Evolutionary conservation across 345 rosid genomes (phyloP).

Genomic region (Streptanthus diversifolius): DNA sequence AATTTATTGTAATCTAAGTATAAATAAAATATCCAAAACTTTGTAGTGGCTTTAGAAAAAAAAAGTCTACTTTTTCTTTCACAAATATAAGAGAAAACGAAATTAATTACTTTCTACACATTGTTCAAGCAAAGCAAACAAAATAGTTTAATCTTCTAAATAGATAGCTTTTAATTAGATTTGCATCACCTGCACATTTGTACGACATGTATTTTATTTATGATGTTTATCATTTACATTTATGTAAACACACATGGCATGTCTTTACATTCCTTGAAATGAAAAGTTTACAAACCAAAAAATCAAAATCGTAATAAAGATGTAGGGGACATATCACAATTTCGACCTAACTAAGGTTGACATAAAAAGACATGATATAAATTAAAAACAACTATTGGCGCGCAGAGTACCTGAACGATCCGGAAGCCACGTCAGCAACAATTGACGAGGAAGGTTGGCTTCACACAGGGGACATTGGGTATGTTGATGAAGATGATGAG

Average conservation of each 20-base stretch:
- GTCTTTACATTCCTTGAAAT: background rate
- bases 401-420: slow-evolving; percentile 68
- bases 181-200: slow-evolving; percentile 11
- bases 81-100: background rate
- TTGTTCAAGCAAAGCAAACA: background rate
- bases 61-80: background rate
- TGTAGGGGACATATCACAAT: background rate
- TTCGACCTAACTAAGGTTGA: background rate
- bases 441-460: slow-evolving; percentile 87
- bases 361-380: background rate
- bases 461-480: slow-evolving; percentile 90
- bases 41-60: background rate
- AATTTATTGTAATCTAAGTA: background rate
- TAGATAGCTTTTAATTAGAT: background rate
- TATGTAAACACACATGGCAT: background rate
- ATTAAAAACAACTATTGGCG: background rate
- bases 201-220: background rate
- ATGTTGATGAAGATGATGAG: slow-evolving; percentile 77
- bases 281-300: background rate
- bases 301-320: background rate
- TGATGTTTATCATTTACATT: background rate
- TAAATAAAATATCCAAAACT: background rate
- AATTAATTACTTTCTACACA: background rate
- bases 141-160: background rate
- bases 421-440: slow-evolving; percentile 60